A percentile compares a stretch with the other conserved stretches of the same genome.
Evolutionary conservation across 1,139 yeast species (phyloP).

Genomic region (Fermentozyma sake): DNA sequence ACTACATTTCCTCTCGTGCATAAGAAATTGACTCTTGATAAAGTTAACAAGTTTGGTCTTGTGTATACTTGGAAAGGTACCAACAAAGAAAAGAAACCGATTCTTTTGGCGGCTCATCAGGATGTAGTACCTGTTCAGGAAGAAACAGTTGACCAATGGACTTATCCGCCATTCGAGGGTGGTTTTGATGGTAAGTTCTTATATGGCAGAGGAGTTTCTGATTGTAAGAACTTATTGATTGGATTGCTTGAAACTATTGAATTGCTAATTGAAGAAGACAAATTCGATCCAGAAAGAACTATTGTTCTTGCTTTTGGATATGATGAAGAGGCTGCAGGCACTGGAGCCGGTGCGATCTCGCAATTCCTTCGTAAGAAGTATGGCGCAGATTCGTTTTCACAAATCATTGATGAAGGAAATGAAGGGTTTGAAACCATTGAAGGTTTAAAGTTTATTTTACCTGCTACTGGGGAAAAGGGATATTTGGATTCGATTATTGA

Average conservation of each 20-base stretch:
- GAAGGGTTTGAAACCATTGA: slow-evolving; percentile 28
- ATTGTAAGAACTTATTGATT: slow-evolving; percentile 41
- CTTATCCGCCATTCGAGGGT: slow-evolving; percentile 41
- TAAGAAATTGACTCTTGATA: slow-evolving; percentile 25
- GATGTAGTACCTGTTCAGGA: slow-evolving; percentile 48
- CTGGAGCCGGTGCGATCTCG: slow-evolving; percentile 31
- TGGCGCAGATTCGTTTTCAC: slow-evolving; percentile 38
- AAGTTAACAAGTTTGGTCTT: slow-evolving; percentile 28
- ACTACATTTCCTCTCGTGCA: slow-evolving; percentile 30
- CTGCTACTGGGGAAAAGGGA: slow-evolving; percentile 51
- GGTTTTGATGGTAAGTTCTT: slow-evolving; percentile 34
- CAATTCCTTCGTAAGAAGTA: slow-evolving; percentile 26
- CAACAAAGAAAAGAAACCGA: slow-evolving; percentile 26
- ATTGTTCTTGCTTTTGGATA: slow-evolving; percentile 44
- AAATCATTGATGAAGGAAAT: slow-evolving; percentile 46
- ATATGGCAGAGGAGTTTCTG: slow-evolving; percentile 46
- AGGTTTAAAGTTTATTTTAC: slow-evolving; percentile 49
- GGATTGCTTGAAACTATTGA: slow-evolving; percentile 42
- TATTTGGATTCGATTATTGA: slow-evolving; percentile 34
- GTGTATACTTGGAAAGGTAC: slow-evolving; percentile 36
- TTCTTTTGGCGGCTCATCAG: slow-evolving; percentile 44
- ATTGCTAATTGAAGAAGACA: slow-evolving; percentile 28
- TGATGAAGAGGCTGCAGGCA: slow-evolving; percentile 45
- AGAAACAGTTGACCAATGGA: slow-evolving; percentile 39
- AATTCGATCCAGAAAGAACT: slow-evolving; percentile 38